Base-by-base conservation (phyloP, 2,329 filamentous ascomycete species). In the Nemania abortiva region DNA sequence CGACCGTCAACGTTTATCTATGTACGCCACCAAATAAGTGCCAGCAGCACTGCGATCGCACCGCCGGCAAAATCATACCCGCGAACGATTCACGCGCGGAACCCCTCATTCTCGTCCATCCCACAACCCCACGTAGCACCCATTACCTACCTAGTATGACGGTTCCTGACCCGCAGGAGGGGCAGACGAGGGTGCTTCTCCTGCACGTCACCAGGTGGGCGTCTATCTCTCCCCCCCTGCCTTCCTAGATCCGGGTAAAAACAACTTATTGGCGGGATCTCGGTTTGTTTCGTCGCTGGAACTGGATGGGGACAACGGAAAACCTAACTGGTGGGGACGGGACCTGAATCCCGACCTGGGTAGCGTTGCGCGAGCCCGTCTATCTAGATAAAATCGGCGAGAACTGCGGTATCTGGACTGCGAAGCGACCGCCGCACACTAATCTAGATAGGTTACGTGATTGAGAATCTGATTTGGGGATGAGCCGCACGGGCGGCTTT, bases 361-460 rank as follows among this genome's bases (percentile, higher is more conserved):
- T 65, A 45, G 22, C 13, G 31, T 55, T 20, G 45, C 45, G 45
- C 45, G 18, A 49, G n/a, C 22, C 20, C 13, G 13, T 49, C 31
- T 42, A 29, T 13, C 50, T 13, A 67, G 49, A 57, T 47, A 72
- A 72, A 72, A 72, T 70, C 68, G 70, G 57, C 70, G 70, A 72
- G 70, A 72, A 64, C 31, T 59, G 65, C 58, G 39, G 56, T 58
- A 57, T 67, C 55, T n/a, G 24, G 29, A 13, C 6, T 22, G 20
- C 15, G 11, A 31, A 27, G 22, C 22, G 31, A 24, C 29, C 31
- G 31, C n/a, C 24, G 20, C 20, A 22, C 45, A 61, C 57, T 60
- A 52, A 18, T 9, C 22, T 18, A 52, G 24, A 27, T 53, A 53
- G 49, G 49, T 15, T 53, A 53, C 24, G 22, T 11, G 9, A 6